A percentile compares a stretch with the other conserved stretches of the same genome.
phyloP scores from a whole-genome alignment of 306 rosid genomes.

The Pyrus bretschneideri region DNA sequence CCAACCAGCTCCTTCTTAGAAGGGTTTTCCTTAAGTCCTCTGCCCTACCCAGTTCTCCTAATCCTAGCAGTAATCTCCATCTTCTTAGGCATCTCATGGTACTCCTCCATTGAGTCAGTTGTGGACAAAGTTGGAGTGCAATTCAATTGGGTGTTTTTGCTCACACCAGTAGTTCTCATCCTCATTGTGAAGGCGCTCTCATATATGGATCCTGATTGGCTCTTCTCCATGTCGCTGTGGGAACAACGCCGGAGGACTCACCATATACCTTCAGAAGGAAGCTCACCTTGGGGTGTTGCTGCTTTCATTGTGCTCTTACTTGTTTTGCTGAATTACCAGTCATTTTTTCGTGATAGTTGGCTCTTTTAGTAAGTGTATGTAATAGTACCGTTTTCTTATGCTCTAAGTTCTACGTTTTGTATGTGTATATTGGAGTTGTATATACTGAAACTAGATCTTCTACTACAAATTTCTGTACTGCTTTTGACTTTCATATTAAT shows the following conservation, averaged over 20 bases:
- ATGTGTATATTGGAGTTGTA: neutral
- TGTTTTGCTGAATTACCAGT: slow-evolving; percentile 57
- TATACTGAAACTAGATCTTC: neutral
- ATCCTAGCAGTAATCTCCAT: slow-evolving; percentile 45
- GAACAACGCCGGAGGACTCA: slow-evolving; percentile 45
- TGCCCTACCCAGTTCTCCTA: slow-evolving; percentile 68
- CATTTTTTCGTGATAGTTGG: slow-evolving; percentile 67
- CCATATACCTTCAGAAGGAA: slow-evolving; percentile 53
- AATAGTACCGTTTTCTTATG: neutral
- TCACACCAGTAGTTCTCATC: slow-evolving; percentile 43
- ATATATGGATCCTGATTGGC: slow-evolving; percentile 47
- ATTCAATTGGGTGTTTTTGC: slow-evolving; percentile 50
- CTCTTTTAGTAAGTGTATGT: slow-evolving; percentile 4
- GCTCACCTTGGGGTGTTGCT: slow-evolving; percentile 96
- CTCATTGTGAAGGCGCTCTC: slow-evolving; percentile 60
- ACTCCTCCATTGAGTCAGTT: slow-evolving; percentile 48
- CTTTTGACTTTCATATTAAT: neutral
- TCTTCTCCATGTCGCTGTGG: slow-evolving; percentile 41
- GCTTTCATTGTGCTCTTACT: slow-evolving; percentile 68
- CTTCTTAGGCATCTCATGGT: slow-evolving; percentile 56
- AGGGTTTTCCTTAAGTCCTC: slow-evolving; percentile 46
- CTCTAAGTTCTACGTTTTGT: neutral
- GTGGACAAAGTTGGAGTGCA: slow-evolving; percentile 48
- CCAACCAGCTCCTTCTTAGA: slow-evolving; percentile 43
- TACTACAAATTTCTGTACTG: neutral